Evolutionary conservation across 2,329 filamentous ascomycete species (phyloP).

Genomic region (Knufia petricola): DNA sequence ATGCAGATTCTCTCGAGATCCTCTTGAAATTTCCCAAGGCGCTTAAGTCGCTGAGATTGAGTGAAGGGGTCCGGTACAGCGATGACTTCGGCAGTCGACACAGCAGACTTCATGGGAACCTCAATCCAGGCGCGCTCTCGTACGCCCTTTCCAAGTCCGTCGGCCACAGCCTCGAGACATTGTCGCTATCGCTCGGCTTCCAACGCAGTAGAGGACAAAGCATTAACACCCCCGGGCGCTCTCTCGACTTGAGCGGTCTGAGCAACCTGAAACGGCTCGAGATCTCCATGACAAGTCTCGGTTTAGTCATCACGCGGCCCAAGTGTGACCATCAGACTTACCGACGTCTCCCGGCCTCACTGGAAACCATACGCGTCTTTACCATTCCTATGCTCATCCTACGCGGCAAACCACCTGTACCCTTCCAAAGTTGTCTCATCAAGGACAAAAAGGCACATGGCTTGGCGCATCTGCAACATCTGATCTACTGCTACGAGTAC

Average conservation of each 20-base stretch:
- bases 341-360: constrained; percentile 19
- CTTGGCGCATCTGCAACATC: constrained; percentile 15
- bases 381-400: constrained; percentile 17
- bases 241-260: constrained; percentile 17
- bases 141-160: constrained; percentile 17
- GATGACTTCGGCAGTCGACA: constrained; percentile 15
- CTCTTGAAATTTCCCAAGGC: constrained; percentile 19
- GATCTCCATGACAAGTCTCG: constrained; percentile 17
- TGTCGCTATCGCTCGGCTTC: constrained; percentile 20
- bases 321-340: constrained; percentile 19
- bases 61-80: constrained; percentile 22
- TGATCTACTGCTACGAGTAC: constrained; percentile 21
- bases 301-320: constrained; percentile 15
- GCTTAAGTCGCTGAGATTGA: constrained; percentile 22
- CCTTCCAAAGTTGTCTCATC: constrained; percentile 17
- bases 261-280: constrained; percentile 18
- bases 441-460: constrained; percentile 20
- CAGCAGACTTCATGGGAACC: constrained; percentile 21
- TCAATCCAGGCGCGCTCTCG: constrained; percentile 17
- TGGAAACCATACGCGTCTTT: constrained; percentile 21
- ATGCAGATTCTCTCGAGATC: constrained; percentile 14
- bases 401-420: constrained; percentile 15
- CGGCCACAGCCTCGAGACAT: constrained; percentile 15
- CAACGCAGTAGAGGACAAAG: constrained; percentile 13
- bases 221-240: constrained; percentile 16